A percentile compares a stretch with the other conserved stretches of the same genome.
Conservation (phyloP, 139 green algal genomes). For the Volvox africanus region DNA sequence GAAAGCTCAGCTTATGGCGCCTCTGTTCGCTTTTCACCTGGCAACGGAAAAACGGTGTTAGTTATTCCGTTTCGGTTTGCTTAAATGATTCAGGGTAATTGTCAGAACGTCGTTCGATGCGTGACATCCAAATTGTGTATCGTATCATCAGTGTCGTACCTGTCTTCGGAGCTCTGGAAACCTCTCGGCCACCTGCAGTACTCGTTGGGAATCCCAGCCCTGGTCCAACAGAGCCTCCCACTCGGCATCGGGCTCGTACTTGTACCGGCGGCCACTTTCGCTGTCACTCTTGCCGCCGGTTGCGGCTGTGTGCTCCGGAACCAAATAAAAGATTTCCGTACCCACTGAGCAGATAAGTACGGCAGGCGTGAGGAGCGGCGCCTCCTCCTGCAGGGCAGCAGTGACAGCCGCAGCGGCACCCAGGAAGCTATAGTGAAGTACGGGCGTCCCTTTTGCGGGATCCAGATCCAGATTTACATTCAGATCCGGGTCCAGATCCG, state of each 20-base stretch:
- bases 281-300: background rate
- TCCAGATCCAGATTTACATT: no score
- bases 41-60: no score
- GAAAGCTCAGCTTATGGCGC: conserved; percentile 93
- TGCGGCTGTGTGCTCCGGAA: background rate
- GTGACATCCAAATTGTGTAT: background rate
- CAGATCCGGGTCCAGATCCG: no score
- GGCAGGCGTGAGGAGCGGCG: conserved; percentile 84
- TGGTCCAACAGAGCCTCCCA: conserved; percentile 78
- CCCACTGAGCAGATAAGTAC: conserved; percentile 95
- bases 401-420: no score
- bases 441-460: no score
- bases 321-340: conserved; percentile 87
- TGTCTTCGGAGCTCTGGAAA: conserved; percentile 65
- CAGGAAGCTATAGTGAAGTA: no score
- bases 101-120: no score
- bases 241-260: conserved; percentile 64
- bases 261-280: background rate
- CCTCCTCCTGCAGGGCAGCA: conserved; percentile 68
- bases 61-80: no score
- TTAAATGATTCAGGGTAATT: no score
- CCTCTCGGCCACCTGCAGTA: conserved; percentile 51
- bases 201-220: conserved; percentile 70
- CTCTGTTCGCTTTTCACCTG: conserved; percentile 86
- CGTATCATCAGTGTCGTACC: conserved; percentile 20